Base-by-base conservation (phyloP, 192 early-diverging fungal genomes). In the Backusella sp. region DNA sequence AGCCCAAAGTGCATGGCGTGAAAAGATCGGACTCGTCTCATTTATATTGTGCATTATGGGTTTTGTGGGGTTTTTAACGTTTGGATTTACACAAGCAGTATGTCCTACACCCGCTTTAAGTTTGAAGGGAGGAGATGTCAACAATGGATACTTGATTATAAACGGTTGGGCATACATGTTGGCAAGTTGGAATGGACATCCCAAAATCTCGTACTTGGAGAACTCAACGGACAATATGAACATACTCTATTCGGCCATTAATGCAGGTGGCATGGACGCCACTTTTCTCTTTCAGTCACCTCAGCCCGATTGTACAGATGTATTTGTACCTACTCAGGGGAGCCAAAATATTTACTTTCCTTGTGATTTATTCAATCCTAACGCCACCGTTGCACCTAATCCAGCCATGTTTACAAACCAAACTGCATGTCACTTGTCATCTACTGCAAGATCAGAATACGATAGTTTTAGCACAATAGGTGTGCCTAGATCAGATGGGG, bases 21-120 rank as follows among this genome's bases (percentile, higher is more conserved):
- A 98, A 84, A 98, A 98, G 80, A 91, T 98, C 70, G 93, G 92
- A 0, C 84, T 98, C 21, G 92, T 95, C 37, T 89, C 88, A 21
- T 86, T 96, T 71, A 96, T 96, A 72, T 36, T 93, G 7, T 9
- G 91, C 1, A 84, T 95, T 69, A 94, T 94, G 88, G 75, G 73
- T 3, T 76, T 75, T 21, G 88, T 96, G 53, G 95, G 93, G 9
- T 96, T 98, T 80, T 76, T 96, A 75, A 96, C 94, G 4, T 96
- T 98, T 78, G 95, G 93, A 23, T 85, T 94, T 76, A 87, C 90
- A 68, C 85, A 90, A 77, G 88, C 87, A 36, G 80, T 94, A 11
- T 94, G 88, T 46, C 76, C 78, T 23, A 69, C 77, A n/a, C 77
- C 81, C n/a, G 75, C 71, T 19, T 65, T 75, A 19, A 80, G 77